A percentile compares a stretch with the other conserved stretches of the same genome.
Evolutionary conservation across 495 filamentous ascomycete genomes (phyloP).

Genomic region (Lasiosphaeriaceae sp.): DNA sequence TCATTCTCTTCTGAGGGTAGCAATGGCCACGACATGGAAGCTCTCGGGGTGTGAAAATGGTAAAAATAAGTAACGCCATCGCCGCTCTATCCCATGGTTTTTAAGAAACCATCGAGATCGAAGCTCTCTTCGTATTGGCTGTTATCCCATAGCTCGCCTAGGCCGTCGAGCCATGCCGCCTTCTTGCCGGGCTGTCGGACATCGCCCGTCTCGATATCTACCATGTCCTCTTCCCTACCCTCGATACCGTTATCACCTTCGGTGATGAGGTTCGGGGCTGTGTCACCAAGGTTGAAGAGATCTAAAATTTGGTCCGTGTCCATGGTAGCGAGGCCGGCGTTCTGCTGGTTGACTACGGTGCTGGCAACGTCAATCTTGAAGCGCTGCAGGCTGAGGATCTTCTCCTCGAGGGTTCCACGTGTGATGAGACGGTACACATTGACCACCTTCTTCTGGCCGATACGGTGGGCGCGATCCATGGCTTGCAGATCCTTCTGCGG

Average conservation of each 20-base stretch:
- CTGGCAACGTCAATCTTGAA: conserved; percentile 99
- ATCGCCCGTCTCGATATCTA: conserved; percentile 85
- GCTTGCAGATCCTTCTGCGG: conserved; percentile 98
- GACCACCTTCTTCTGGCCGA: conserved; percentile 98
- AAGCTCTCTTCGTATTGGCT: conserved; percentile 96
- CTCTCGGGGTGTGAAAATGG: too few relatives aligned
- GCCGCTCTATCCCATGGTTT: conserved; percentile 65
- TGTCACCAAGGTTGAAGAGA: conserved; percentile 87
- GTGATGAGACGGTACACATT: conserved; percentile 99
- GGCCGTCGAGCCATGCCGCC: conserved; percentile 83
- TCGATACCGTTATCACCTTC: conserved; percentile 46
- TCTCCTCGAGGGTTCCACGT: conserved; percentile 93
- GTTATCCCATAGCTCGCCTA: conserved; percentile 96
- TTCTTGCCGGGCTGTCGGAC: conserved; percentile 95
- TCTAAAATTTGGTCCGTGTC: conserved; percentile 97
- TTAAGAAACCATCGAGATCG: conserved; percentile 87
- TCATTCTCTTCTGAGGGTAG: too few relatives aligned
- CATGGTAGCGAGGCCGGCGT: conserved; percentile 89
- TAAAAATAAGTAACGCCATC: neutral
- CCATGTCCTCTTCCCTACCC: conserved; percentile 82
- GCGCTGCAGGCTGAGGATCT: conserved; percentile 95
- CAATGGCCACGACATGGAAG: too few relatives aligned
- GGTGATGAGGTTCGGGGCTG: conserved; percentile 56
- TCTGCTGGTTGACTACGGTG: conserved; percentile 98
- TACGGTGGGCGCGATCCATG: conserved; percentile 97